A percentile compares a stretch with the other conserved stretches of the same genome.
Conservation (phyloP, 441 rosid species). For the Gossypium davidsonii region DNA sequence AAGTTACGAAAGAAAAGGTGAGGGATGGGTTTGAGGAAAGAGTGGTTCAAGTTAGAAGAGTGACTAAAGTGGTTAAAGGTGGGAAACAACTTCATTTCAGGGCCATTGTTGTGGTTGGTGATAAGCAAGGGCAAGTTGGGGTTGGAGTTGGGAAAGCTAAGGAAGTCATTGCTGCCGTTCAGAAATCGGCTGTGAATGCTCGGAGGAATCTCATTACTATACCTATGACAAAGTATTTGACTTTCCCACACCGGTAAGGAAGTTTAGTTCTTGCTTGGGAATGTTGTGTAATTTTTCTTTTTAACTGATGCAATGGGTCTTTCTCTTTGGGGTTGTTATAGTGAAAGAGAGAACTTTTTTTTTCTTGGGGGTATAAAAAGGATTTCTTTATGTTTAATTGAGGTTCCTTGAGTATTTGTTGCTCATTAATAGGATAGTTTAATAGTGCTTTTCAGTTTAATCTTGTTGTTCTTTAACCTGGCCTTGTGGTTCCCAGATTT, state of each 20-base stretch:
- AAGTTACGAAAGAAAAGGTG: constrained; percentile 52
- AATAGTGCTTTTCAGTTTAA: too few species aligned
- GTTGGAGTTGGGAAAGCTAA: constrained; percentile 90
- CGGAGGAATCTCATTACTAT: constrained; percentile 69
- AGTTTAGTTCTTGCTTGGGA: background rate
- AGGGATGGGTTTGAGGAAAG: constrained; percentile 87
- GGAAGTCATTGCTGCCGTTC: constrained; percentile 75
- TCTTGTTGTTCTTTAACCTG: too few species aligned
- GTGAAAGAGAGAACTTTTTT: background rate
- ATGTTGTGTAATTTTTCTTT: background rate
- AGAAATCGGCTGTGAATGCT: constrained; percentile 73
- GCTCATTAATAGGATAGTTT: background rate
- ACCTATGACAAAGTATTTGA: constrained; percentile 83
- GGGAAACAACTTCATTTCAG: constrained; percentile 81
- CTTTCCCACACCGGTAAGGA: constrained; percentile 76
- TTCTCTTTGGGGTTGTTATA: constrained; percentile 3
- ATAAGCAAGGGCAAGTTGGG: constrained; percentile 72
- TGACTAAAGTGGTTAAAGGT: constrained; percentile 86
- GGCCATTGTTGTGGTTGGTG: constrained; percentile 81
- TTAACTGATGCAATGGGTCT: background rate
- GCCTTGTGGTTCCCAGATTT: too few species aligned
- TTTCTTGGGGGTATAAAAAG: too few species aligned
- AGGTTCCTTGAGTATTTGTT: background rate
- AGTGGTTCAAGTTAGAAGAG: constrained; percentile 76
- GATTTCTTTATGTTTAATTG: background rate